These are phyloP conservation scores for Novymonas esmeraldas DNA, from an alignment of 208 protist genomes.

Conservation along the genomic window DNA sequence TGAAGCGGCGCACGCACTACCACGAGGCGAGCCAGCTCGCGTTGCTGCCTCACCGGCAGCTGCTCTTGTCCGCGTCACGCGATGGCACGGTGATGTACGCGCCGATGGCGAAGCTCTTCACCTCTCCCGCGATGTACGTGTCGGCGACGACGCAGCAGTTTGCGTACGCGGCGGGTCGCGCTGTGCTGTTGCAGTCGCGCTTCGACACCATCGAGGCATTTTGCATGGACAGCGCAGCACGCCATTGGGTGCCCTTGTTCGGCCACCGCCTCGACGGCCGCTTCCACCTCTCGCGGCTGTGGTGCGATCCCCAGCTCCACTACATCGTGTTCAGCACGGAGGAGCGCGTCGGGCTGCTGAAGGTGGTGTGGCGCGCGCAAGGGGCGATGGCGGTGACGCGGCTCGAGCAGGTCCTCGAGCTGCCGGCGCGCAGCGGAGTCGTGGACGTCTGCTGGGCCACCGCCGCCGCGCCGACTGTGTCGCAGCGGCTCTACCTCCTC, in stretches of 20 bases:
- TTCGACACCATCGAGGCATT: conserved; percentile 79
- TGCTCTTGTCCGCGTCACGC: conserved; percentile 78
- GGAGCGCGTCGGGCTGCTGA: conserved; percentile 68
- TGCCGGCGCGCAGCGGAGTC: conserved; percentile 59
- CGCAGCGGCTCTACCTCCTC: conserved; percentile 52
- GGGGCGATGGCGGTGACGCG: conserved; percentile 41
- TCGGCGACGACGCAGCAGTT: conserved; percentile 69
- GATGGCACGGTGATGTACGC: conserved; percentile 86
- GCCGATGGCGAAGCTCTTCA: conserved; percentile 59
- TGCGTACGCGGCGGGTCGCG: conserved; percentile 56
- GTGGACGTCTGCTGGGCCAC: conserved; percentile 60
- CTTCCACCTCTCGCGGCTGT: conserved; percentile 73
- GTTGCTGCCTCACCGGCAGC: conserved; percentile 46
- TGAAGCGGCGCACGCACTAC: conserved; percentile 92
- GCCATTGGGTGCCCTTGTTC: conserved; percentile 76
- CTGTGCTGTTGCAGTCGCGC: conserved; percentile 72
- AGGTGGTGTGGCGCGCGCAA: conserved; percentile 55
- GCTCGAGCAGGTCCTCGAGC: conserved; percentile 62
- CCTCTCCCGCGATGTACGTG: conserved; percentile 76
- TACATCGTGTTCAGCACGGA: conserved; percentile 83
- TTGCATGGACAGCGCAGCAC: conserved; percentile 40
- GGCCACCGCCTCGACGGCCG: conserved; percentile 63
- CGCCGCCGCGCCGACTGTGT: background rate
- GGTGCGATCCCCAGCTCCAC: conserved; percentile 65
- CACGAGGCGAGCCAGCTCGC: conserved; percentile 81